A percentile compares a stretch with the other conserved stretches of the same genome.
Conservation (phyloP, 2,329 filamentous ascomycete species). For the Penicillium sp. region DNA sequence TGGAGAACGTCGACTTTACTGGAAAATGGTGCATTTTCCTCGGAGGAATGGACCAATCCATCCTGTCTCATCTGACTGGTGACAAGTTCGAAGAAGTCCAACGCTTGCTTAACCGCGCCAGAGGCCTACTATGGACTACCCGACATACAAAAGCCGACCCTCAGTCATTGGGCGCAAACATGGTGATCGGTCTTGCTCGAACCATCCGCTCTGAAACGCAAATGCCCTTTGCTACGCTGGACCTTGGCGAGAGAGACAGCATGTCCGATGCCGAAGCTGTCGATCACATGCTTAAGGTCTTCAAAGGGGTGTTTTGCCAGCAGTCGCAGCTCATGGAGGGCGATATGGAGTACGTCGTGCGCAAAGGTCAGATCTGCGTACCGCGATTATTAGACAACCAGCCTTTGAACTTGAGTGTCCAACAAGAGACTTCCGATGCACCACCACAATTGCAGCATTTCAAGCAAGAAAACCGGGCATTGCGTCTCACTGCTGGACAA, state of each 20-base stretch:
- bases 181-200: constrained; percentile 21
- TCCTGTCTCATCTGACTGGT: constrained; percentile 15
- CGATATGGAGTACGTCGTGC: constrained; percentile 21
- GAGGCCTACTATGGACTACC: constrained; percentile 19
- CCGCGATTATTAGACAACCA: constrained; percentile 19
- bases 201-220: constrained; percentile 21
- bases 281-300: constrained; percentile 17
- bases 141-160: constrained; percentile 14
- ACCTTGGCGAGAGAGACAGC: constrained; percentile 16
- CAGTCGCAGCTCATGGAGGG: constrained; percentile 15
- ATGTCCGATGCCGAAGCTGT: constrained; percentile 16
- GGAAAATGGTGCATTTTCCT: constrained; percentile 23
- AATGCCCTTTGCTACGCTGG: constrained; percentile 18
- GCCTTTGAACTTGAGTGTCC: constrained; percentile 19
- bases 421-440: constrained; percentile 18
- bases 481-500: constrained; percentile 18
- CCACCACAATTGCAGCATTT: constrained; percentile 20
- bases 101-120: constrained; percentile 13
- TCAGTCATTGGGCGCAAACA: constrained; percentile 17
- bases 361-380: constrained; percentile 18
- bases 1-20: constrained; percentile 9
- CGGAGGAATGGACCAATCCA: constrained; percentile 17
- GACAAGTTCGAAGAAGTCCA: constrained; percentile 16
- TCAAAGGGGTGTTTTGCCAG: constrained; percentile 13
- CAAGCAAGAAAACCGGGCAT: constrained; percentile 19